Conservation (phyloP, 306 rosid genomes). For the Benincasa hispida region DNA sequence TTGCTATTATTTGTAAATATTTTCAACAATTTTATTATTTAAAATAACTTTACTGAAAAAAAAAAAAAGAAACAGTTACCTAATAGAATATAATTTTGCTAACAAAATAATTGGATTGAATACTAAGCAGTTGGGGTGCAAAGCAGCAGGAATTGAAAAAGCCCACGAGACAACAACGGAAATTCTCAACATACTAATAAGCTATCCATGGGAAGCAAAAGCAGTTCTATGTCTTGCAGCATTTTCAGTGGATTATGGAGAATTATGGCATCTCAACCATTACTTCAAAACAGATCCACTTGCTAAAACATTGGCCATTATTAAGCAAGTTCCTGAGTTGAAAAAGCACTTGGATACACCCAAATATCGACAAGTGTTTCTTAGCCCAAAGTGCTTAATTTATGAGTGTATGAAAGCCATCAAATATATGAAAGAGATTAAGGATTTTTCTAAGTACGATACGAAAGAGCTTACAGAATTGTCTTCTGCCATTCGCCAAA, state of each 20-base stretch:
- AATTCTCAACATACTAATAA: background rate
- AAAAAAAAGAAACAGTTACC: too few relatives aligned
- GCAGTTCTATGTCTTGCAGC: constrained; percentile 3
- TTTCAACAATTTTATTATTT: too few relatives aligned
- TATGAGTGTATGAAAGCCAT: background rate
- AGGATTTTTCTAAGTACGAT: background rate
- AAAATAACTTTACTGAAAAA: too few relatives aligned
- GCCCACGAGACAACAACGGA: constrained; percentile 6
- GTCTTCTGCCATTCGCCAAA: background rate
- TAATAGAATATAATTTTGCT: too few relatives aligned
- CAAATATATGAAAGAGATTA: background rate
- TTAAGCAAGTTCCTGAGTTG: background rate
- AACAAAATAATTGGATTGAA: background rate
- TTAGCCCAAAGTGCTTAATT: background rate
- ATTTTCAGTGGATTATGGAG: constrained; percentile 8
- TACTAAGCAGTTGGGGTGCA: background rate
- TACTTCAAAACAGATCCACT: background rate
- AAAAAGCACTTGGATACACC: background rate
- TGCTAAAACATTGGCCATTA: background rate
- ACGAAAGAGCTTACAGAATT: background rate
- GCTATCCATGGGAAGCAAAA: constrained; percentile 12
- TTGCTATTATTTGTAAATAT: too few relatives aligned
- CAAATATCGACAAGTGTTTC: background rate
- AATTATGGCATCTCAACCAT: constrained; percentile 6
- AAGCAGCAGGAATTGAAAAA: background rate